Percentiles rank a stretch among this genome's conserved stretches.
Evolutionary conservation across 1,284 basidiomycete species (phyloP).

Genomic region (Tylopilus sp.): DNA sequence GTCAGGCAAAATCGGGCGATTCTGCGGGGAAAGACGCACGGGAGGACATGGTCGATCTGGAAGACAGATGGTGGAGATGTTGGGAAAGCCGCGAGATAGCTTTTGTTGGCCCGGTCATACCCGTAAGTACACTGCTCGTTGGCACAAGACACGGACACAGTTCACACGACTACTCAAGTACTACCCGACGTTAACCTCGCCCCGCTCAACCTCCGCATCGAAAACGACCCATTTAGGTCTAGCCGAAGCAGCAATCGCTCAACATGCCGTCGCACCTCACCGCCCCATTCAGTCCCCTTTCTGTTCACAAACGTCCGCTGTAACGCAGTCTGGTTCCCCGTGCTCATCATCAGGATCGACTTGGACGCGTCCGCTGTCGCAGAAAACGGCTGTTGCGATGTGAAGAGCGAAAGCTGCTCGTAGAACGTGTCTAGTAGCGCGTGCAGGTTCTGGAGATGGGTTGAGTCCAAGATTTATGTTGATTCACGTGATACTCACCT

Average conservation of each 20-base stretch:
- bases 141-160: not conserved
- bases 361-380: constrained; percentile 72
- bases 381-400: constrained; percentile 73
- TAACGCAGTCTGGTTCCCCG: constrained; percentile 67
- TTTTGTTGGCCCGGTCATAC: constrained; percentile 43
- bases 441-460: constrained; percentile 63
- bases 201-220: constrained; percentile 51
- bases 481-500: constrained; percentile 55
- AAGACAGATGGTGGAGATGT: constrained; percentile 64
- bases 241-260: constrained; percentile 86
- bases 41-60: constrained; percentile 62
- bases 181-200: not conserved
- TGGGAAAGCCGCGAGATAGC: constrained; percentile 63
- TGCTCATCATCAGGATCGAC: constrained; percentile 71
- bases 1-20: constrained; percentile 21
- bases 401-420: constrained; percentile 80
- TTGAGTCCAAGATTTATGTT: constrained; percentile 8
- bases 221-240: constrained; percentile 88
- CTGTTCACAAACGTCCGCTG: constrained; percentile 60
- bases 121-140: constrained; percentile 19
- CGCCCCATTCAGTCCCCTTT: constrained; percentile 63
- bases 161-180: constrained; percentile 9
- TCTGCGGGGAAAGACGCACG: constrained; percentile 52
- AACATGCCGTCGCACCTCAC: constrained; percentile 80
- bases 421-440: constrained; percentile 78